phyloP scores from a whole-genome alignment of 2,329 filamentous ascomycete genomes.

The Exophiala dermatitidis region DNA sequence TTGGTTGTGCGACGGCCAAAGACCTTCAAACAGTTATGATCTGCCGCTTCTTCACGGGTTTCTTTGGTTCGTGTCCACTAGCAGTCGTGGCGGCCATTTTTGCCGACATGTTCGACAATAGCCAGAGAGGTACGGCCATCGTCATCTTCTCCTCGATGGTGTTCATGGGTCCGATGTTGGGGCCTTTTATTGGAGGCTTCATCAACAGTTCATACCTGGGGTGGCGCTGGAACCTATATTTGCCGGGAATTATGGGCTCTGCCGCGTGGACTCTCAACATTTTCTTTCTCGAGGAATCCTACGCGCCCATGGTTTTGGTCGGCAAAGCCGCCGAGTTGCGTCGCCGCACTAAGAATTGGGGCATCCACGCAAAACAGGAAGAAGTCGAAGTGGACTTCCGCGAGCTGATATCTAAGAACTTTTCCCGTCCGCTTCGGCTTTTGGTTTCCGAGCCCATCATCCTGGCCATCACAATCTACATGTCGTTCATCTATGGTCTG shows the following conservation, averaged over 20 bases:
- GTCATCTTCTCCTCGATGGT: constrained; percentile 48
- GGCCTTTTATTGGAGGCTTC: constrained; percentile 51
- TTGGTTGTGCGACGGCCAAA: constrained; percentile 44
- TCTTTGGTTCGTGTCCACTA: constrained; percentile 49
- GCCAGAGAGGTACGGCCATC: constrained; percentile 39
- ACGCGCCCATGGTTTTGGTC: constrained; percentile 52
- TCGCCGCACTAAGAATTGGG: constrained; percentile 52
- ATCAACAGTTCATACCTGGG: constrained; percentile 43
- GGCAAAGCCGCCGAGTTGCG: constrained; percentile 50
- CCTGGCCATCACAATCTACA: constrained; percentile 36
- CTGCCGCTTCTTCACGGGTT: constrained; percentile 47
- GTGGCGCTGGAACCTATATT: constrained; percentile 51
- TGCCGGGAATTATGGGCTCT: constrained; percentile 52
- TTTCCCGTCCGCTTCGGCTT: constrained; percentile 42
- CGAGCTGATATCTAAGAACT: constrained; percentile 47
- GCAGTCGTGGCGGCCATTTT: constrained; percentile 51
- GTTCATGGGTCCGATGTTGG: constrained; percentile 47
- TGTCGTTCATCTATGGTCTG: constrained; percentile 31
- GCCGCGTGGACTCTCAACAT: constrained; percentile 42
- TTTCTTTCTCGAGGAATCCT: constrained; percentile 52
- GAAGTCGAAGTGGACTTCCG: constrained; percentile 48
- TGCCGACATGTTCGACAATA: constrained; percentile 50
- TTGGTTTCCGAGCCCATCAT: constrained; percentile 41
- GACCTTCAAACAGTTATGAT: constrained; percentile 49
- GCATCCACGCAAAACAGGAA: constrained; percentile 54